phyloP scores from a whole-genome alignment of 441 rosid genomes.

The Populus hybrid region DNA sequence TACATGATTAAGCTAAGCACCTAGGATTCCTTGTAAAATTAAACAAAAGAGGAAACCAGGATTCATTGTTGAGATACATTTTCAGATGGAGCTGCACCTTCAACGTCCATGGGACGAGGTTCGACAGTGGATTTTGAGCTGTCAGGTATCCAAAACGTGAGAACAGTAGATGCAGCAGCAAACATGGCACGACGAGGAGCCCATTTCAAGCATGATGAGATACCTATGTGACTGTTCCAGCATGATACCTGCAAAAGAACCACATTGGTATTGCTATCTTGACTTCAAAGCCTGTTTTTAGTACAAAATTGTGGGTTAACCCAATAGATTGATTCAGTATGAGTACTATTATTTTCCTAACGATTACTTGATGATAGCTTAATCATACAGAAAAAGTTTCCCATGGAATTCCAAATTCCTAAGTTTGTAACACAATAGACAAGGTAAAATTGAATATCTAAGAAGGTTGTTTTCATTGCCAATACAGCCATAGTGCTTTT shows the following conservation, averaged over 20 bases:
- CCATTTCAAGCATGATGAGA: conserved; percentile 87
- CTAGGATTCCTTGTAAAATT: not conserved
- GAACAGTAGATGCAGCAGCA: conserved; percentile 76
- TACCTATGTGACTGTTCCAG: conserved; percentile 82
- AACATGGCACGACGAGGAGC: conserved; percentile 93
- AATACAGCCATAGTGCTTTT: not conserved
- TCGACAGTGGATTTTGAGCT: conserved; percentile 36
- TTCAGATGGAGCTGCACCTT: conserved; percentile 26
- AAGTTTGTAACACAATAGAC: not conserved
- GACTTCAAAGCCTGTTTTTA: not conserved
- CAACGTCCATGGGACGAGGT: conserved; percentile 27
- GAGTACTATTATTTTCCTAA: not conserved
- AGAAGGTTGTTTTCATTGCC: not conserved
- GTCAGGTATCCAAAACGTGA: conserved; percentile 92
- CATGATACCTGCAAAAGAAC: conserved; percentile 51
- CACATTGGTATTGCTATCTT: not conserved
- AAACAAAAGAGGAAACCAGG: not conserved
- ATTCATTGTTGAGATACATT: conserved; percentile 26
- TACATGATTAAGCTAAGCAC: not conserved
- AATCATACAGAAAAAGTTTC: not conserved
- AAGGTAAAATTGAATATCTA: not conserved
- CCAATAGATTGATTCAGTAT: not conserved
- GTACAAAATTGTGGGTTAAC: not conserved
- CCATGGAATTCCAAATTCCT: not conserved
- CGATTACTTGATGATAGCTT: not conserved